phyloP scores from a whole-genome alignment of 164 flowering plant genomes.

The Chimonanthus salicifolius region DNA sequence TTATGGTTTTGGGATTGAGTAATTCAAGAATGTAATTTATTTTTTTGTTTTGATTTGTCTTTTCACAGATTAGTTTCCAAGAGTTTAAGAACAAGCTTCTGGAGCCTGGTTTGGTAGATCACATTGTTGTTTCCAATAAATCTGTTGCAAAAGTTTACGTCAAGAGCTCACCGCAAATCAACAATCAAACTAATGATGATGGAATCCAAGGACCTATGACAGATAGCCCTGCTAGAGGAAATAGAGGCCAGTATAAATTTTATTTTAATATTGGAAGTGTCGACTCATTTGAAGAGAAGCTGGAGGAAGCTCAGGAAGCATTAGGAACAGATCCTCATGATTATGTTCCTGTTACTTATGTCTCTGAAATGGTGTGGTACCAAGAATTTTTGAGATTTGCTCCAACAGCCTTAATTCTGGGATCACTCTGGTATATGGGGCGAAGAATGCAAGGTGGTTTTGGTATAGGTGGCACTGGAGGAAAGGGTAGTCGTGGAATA shows the following conservation, averaged over 20 bases:
- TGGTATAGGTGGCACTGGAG: conserved; percentile 70
- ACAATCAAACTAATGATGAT: conserved; percentile 36
- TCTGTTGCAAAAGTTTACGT: conserved; percentile 85
- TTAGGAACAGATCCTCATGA: conserved; percentile 79
- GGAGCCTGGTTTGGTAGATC: conserved; percentile 87
- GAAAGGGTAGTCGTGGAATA: conserved; percentile 77
- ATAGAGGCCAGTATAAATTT: conserved; percentile 56
- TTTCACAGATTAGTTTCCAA: conserved; percentile 77
- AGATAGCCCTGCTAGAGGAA: conserved; percentile 33
- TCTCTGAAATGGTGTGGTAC: conserved; percentile 71
- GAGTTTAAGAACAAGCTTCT: conserved; percentile 89
- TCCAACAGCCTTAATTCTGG: conserved; percentile 70
- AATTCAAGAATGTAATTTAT: no score
- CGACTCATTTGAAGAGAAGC: conserved; percentile 89
- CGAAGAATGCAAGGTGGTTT: conserved; percentile 79
- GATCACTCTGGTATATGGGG: conserved; percentile 66
- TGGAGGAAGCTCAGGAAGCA: conserved; percentile 93
- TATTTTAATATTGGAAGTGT: conserved; percentile 89
- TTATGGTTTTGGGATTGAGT: no score
- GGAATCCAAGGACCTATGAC: conserved; percentile 35
- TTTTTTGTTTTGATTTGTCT: conserved; percentile 7
- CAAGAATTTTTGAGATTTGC: conserved; percentile 74
- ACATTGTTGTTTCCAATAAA: conserved; percentile 73
- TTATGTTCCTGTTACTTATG: conserved; percentile 81
- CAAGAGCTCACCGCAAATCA: conserved; percentile 36